These are phyloP conservation scores for Neurospora crassa DNA, from an alignment of 2,329 filamentous ascomycete species.

Conservation along the genomic window DNA sequence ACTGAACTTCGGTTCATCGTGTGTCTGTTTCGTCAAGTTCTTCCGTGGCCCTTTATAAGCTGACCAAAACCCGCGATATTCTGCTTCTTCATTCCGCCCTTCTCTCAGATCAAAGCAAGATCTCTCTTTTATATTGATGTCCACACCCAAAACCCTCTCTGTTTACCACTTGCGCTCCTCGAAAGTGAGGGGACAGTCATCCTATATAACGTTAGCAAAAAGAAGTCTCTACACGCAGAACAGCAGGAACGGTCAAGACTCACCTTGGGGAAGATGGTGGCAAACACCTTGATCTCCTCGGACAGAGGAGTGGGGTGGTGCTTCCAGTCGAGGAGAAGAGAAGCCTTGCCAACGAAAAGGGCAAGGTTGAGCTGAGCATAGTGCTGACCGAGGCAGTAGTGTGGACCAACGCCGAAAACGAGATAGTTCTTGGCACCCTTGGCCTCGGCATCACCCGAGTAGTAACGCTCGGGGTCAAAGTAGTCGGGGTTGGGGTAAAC, in stretches of 20 bases:
- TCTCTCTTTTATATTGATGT: not conserved
- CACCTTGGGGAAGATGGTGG: slow-evolving; percentile 95
- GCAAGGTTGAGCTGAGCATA: slow-evolving; percentile 87
- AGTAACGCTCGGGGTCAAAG: slow-evolving; percentile 89
- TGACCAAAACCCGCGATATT: not conserved
- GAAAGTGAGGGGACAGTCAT: slow-evolving; percentile 76
- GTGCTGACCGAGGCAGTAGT: slow-evolving; percentile 91
- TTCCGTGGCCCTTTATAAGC: not conserved
- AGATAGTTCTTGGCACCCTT: slow-evolving; percentile 88
- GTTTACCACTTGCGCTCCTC: slow-evolving; percentile 40
- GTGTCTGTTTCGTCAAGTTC: not conserved
- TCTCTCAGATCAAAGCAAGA: not conserved
- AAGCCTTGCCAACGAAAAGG: slow-evolving; percentile 82
- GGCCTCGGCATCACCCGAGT: slow-evolving; percentile 77
- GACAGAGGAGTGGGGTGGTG: slow-evolving; percentile 76
- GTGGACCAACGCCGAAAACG: slow-evolving; percentile 89
- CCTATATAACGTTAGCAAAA: slow-evolving; percentile 36
- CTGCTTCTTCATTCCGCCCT: not conserved
- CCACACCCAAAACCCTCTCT: not conserved
- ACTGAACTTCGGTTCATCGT: not conserved
- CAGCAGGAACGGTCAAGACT: slow-evolving; percentile 23
- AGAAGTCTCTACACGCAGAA: too few species aligned
- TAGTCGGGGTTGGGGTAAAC: slow-evolving; percentile 83
- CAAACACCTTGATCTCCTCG: slow-evolving; percentile 97
- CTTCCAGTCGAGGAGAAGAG: slow-evolving; percentile 78